Evolutionary conservation across 306 rosid genomes (phyloP).

Genomic region (Myrica gale): DNA sequence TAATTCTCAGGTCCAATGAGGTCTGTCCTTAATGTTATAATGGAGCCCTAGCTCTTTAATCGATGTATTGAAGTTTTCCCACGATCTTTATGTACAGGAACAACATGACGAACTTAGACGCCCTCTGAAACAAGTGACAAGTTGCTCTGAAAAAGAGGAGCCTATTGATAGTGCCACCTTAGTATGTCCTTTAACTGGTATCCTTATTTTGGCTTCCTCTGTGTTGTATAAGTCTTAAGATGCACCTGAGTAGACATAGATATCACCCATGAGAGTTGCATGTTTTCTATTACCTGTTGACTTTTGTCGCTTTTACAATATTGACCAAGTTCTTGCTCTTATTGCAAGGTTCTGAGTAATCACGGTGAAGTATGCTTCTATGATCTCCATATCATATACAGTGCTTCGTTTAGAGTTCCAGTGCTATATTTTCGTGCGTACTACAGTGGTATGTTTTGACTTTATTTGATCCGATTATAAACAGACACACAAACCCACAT

Average conservation of each 20-base stretch:
- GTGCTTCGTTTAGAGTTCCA: conserved; percentile 75
- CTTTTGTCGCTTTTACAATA: conserved; percentile 2
- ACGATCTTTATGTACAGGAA: conserved; percentile 31
- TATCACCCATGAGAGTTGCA: background rate
- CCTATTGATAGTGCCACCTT: conserved; percentile 57
- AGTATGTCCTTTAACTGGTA: conserved; percentile 44
- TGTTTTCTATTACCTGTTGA: background rate
- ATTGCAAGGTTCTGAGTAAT: conserved; percentile 47
- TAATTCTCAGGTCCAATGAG: conserved; percentile 35
- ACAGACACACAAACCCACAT: background rate
- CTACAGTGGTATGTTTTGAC: conserved; percentile 49
- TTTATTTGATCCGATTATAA: conserved; percentile 11
- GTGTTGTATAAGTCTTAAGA: background rate
- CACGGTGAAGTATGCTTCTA: conserved; percentile 41
- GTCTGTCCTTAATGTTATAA: conserved; percentile 24
- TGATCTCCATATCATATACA: conserved; percentile 68
- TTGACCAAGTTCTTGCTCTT: conserved; percentile 15
- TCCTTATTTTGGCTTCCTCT: conserved; percentile 12
- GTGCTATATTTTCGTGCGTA: conserved; percentile 70
- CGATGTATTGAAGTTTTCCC: conserved; percentile 3
- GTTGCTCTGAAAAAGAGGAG: conserved; percentile 38
- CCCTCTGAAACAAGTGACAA: conserved; percentile 31
- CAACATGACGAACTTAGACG: conserved; percentile 25
- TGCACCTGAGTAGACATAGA: background rate
- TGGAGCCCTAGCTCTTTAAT: conserved; percentile 8